Conservation (phyloP, 2,329 filamentous ascomycete species). For the Pseudopyricularia cyperi region DNA sequence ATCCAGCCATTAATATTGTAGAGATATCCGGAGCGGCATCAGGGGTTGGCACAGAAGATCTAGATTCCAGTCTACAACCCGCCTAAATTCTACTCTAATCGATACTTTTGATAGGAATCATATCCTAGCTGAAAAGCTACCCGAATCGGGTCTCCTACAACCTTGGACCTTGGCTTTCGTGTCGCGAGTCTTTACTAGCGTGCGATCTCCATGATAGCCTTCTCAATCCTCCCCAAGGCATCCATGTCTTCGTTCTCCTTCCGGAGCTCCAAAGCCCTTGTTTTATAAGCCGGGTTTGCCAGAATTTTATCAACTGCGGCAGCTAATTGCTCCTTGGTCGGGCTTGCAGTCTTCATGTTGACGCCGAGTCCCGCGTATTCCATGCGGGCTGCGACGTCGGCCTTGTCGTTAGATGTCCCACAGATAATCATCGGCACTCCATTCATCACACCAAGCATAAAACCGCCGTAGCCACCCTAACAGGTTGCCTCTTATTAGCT, state of each 20-base stretch:
- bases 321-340: slow-evolving; percentile 14
- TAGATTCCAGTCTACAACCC: too few relatives aligned
- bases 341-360: slow-evolving; percentile 24
- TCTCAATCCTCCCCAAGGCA: slow-evolving; percentile 1
- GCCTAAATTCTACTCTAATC: too few relatives aligned
- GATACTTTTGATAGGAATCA: too few relatives aligned
- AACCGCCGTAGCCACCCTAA: slow-evolving; percentile 30
- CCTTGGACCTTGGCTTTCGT: background rate
- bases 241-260: slow-evolving; percentile 11
- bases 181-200: background rate
- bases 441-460: slow-evolving; percentile 28
- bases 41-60: too few relatives aligned
- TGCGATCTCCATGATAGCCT: slow-evolving; percentile 1
- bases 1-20: too few relatives aligned
- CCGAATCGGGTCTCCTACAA: too few relatives aligned
- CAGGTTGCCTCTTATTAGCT: background rate
- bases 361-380: slow-evolving; percentile 30
- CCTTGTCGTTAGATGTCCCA: slow-evolving; percentile 26
- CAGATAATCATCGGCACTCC: slow-evolving; percentile 34
- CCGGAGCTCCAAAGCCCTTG: slow-evolving; percentile 11
- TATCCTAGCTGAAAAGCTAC: too few relatives aligned
- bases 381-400: slow-evolving; percentile 25
- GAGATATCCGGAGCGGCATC: too few relatives aligned
- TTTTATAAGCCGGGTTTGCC: slow-evolving; percentile 15
- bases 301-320: slow-evolving; percentile 19